Conservation (phyloP, 176 grass and related monocot species). For the Pontederia crassipes region DNA sequence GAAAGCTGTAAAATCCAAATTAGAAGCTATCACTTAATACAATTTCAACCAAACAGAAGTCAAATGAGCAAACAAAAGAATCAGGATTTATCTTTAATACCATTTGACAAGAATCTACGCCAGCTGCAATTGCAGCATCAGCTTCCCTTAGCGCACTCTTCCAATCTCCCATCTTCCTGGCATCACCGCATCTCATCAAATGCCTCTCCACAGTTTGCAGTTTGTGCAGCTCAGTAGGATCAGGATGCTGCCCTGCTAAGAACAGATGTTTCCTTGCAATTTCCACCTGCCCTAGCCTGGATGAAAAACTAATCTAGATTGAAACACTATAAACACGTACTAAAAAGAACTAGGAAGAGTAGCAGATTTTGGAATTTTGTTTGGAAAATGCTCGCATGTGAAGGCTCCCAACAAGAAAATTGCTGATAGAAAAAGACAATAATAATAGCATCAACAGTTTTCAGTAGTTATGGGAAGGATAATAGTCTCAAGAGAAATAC, state of each 20-base stretch:
- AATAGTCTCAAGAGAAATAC: not conserved
- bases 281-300: slow-evolving; percentile 49
- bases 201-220: slow-evolving; percentile 51
- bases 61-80: slow-evolving; percentile 1
- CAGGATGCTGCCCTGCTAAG: slow-evolving; percentile 18
- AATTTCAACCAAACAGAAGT: not conserved
- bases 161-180: slow-evolving; percentile 44
- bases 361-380: no score
- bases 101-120: slow-evolving; percentile 8
- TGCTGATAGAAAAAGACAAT: not conserved
- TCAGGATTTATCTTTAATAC: not conserved
- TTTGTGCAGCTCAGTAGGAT: slow-evolving; percentile 31
- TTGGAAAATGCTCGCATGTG: no score
- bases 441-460: not conserved
- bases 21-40: not conserved
- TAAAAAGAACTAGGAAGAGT: no score
- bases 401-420: no score
- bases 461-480: not conserved
- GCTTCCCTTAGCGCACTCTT: slow-evolving; percentile 38
- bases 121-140: slow-evolving; percentile 39
- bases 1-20: not conserved
- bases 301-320: slow-evolving; percentile 3
- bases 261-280: slow-evolving; percentile 38
- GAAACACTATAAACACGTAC: not conserved
- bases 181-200: slow-evolving; percentile 33